Evolutionary conservation across 2,329 filamentous ascomycete genomes (phyloP).

Genomic region (Bipolaris bicolor): DNA sequence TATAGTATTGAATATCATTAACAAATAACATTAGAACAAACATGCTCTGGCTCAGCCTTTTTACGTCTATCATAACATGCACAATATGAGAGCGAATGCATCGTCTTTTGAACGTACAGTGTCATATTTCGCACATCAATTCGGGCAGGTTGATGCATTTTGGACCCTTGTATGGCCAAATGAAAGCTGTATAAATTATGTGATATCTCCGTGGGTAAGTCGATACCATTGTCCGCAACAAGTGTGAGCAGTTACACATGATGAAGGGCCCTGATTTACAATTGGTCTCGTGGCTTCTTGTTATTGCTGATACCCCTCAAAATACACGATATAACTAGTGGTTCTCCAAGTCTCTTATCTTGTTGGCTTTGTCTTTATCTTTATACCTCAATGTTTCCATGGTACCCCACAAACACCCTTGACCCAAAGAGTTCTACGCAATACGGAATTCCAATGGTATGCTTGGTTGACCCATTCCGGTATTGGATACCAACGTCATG

Average conservation of each 20-base stretch:
- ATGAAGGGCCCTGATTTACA: background rate
- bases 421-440: background rate
- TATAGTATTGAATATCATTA: background rate
- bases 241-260: background rate
- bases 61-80: background rate
- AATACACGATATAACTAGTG: background rate
- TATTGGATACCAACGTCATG: background rate
- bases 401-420: background rate
- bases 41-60: background rate
- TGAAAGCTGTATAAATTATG: background rate
- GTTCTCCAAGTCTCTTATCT: background rate
- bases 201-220: no score
- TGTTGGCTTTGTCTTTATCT: background rate
- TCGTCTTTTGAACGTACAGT: background rate
- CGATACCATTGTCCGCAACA: background rate
- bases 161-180: no score
- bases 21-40: background rate
- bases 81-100: background rate
- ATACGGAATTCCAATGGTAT: background rate
- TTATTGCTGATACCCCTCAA: background rate
- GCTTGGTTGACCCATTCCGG: background rate
- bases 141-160: background rate
- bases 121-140: background rate
- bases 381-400: background rate
- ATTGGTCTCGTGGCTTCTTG: background rate